These are phyloP conservation scores for Zanthoxylum bungeanum DNA, from an alignment of 345 rosid genomes.

Conservation along the genomic window DNA sequence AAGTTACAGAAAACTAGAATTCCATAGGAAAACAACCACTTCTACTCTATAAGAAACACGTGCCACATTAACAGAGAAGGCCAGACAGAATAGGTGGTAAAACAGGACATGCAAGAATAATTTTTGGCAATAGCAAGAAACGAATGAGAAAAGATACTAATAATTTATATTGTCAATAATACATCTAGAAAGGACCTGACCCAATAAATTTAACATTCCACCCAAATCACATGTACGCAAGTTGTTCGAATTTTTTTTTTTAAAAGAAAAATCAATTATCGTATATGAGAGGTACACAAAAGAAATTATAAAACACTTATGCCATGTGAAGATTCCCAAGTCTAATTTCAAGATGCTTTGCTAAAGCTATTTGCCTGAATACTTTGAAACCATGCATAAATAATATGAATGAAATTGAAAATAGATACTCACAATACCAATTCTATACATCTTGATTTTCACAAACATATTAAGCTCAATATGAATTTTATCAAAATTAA, in stretches of 20 bases:
- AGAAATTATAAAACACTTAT: neutral
- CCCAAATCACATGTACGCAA: neutral
- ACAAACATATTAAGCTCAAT: too few relatives aligned
- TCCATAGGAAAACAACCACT: neutral
- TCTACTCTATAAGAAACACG: neutral
- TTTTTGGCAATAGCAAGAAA: neutral
- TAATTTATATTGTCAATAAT: neutral
- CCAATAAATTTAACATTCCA: neutral
- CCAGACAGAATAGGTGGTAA: neutral
- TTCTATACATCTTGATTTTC: too few relatives aligned
- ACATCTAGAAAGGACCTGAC: neutral
- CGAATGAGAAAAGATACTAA: neutral
- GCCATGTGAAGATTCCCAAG: neutral
- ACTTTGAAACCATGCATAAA: neutral
- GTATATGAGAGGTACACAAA: neutral
- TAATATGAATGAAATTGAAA: too few relatives aligned
- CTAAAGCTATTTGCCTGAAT: neutral
- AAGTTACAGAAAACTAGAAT: neutral
- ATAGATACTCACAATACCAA: too few relatives aligned
- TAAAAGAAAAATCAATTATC: neutral
- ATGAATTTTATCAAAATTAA: too few relatives aligned
- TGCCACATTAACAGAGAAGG: neutral
- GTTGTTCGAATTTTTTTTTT: neutral
- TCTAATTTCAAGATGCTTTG: neutral
- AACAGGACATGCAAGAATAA: neutral